Evolutionary conservation across 805 yeast species (phyloP).

Genomic region (Wickerhamiella alocasiicola): DNA sequence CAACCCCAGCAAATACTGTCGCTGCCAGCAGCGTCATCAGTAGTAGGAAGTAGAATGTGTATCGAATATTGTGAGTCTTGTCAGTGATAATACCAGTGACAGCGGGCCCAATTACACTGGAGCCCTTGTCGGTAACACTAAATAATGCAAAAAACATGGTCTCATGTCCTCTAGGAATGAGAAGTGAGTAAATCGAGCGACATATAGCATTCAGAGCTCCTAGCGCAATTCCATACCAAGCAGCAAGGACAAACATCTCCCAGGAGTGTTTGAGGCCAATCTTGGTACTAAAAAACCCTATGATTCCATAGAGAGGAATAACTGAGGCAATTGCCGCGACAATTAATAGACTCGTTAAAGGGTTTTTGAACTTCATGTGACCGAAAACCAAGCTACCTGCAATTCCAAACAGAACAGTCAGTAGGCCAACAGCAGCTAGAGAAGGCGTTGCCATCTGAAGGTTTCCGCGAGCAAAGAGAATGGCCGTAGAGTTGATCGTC

Average conservation of each 20-base stretch:
- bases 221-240: conserved; percentile 63
- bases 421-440: conserved; percentile 50
- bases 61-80: conserved; percentile 58
- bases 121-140: conserved; percentile 70
- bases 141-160: conserved; percentile 64
- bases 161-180: conserved; percentile 66
- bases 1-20: conserved; percentile 42
- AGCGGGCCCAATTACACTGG: conserved; percentile 61
- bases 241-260: conserved; percentile 58
- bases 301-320: conserved; percentile 59
- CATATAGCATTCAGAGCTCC: conserved; percentile 65
- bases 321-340: conserved; percentile 45
- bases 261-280: conserved; percentile 50
- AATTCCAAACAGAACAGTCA: conserved; percentile 57
- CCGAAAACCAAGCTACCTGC: conserved; percentile 52
- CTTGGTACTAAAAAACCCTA: conserved; percentile 44
- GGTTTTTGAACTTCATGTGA: conserved; percentile 33
- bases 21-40: conserved; percentile 41
- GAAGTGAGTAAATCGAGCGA: conserved; percentile 51
- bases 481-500: conserved; percentile 69
- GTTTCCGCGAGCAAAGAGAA: conserved; percentile 60
- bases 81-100: conserved; percentile 63
- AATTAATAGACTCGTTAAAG: conserved; percentile 38
- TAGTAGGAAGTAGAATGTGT: conserved; percentile 55
- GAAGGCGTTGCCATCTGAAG: conserved; percentile 55